Conservation (phyloP, 2,329 filamentous ascomycete species). For the Colletotrichum orchidophilum region DNA sequence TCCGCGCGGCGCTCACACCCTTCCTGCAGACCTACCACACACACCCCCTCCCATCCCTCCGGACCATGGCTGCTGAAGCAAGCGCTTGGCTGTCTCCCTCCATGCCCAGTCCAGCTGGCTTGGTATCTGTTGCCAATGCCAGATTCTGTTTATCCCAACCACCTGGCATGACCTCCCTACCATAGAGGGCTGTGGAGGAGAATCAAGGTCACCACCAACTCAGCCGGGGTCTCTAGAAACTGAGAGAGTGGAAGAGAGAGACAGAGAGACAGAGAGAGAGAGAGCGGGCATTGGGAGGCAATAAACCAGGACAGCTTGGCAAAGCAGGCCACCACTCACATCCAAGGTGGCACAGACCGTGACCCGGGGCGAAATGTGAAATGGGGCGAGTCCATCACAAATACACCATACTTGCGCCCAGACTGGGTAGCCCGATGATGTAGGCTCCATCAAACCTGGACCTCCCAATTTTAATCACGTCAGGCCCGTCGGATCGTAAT, state of each 20-base stretch:
- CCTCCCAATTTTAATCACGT: constrained; percentile 34
- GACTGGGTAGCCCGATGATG: constrained; percentile 21
- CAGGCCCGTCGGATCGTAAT: constrained; percentile 32
- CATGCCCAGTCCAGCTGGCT: neutral
- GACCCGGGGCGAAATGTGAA: constrained; percentile 3
- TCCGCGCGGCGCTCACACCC: neutral
- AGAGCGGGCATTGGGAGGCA: neutral
- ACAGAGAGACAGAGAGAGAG: neutral
- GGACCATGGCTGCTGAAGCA: neutral
- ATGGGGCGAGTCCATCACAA: constrained; percentile 13
- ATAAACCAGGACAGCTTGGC: neutral
- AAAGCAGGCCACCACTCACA: neutral
- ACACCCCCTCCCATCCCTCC: neutral
- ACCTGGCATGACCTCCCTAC: neutral
- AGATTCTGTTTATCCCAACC: neutral
- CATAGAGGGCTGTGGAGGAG: neutral
- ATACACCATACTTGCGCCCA: constrained; percentile 18
- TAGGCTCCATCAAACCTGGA: constrained; percentile 26
- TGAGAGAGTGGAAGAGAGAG: no score
- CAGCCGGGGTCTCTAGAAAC: neutral
- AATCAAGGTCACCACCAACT: neutral
- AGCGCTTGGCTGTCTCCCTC: constrained; percentile 26
- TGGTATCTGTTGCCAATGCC: neutral
- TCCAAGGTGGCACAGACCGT: constrained; percentile 14
- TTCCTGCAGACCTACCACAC: neutral